Evolutionary conservation across 2,329 filamentous ascomycete species (phyloP).

Genomic region (Alternaria sp.): DNA sequence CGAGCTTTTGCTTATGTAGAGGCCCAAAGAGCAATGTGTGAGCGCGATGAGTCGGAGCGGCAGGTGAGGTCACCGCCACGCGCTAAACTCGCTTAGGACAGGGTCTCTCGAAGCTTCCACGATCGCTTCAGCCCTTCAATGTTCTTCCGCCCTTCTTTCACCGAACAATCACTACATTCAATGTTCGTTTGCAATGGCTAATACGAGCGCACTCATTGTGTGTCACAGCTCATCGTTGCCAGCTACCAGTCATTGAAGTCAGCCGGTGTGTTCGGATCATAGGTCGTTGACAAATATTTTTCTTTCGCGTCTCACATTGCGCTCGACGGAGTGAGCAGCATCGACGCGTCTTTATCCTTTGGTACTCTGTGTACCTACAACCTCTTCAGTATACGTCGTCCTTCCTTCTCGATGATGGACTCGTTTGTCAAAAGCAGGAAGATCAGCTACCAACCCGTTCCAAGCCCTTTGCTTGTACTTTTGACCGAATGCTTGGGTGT

Average conservation of each 20-base stretch:
- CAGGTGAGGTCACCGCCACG: slow-evolving; percentile 29
- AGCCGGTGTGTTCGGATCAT: neutral
- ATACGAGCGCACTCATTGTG: slow-evolving; percentile 4
- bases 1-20: slow-evolving; percentile 19
- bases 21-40: slow-evolving; percentile 14
- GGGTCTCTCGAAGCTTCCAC: slow-evolving; percentile 27
- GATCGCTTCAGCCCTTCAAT: slow-evolving; percentile 11
- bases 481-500: slow-evolving; percentile 39
- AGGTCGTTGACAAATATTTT: neutral
- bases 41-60: slow-evolving; percentile 26
- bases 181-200: slow-evolving; percentile 2
- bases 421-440: slow-evolving; percentile 44
- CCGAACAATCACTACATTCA: neutral
- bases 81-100: slow-evolving; percentile 22
- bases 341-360: neutral
- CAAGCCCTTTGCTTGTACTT: slow-evolving; percentile 29
- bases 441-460: slow-evolving; percentile 19
- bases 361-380: neutral
- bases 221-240: neutral
- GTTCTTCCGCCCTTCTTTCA: slow-evolving; percentile 18
- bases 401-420: slow-evolving; percentile 36
- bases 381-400: slow-evolving; percentile 46
- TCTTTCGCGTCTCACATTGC: neutral
- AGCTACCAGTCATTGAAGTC: neutral
- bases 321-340: neutral